Percentiles rank a stretch among this genome's conserved stretches.
phyloP scores from a whole-genome alignment of 2,329 filamentous ascomycete genomes.

The Cordyceps javanica region DNA sequence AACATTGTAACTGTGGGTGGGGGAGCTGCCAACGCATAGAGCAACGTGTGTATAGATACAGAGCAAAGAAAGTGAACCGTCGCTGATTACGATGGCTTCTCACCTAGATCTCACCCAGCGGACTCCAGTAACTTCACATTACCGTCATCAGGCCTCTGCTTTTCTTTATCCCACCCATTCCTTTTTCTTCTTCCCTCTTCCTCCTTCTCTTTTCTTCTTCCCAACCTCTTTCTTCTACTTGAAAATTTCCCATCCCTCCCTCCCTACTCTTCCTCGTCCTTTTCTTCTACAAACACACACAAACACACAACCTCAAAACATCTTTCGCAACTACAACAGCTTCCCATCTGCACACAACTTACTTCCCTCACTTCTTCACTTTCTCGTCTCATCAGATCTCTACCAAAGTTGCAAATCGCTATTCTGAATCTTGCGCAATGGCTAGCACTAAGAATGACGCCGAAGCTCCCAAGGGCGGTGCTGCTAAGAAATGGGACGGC shows the following conservation, averaged over 20 bases:
- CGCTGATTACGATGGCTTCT: background rate
- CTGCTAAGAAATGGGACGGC: constrained; percentile 30
- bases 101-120: background rate
- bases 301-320: background rate
- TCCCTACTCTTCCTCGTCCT: background rate
- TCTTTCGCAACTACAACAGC: background rate
- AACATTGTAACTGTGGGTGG: too few species aligned
- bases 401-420: background rate
- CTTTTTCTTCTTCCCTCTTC: background rate
- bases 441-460: constrained; percentile 1
- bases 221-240: background rate
- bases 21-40: background rate
- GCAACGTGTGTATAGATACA: background rate
- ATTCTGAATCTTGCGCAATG: background rate
- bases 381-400: background rate
- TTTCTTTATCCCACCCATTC: background rate
- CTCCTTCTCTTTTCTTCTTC: background rate
- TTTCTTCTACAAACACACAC: background rate
- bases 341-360: background rate
- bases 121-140: background rate
- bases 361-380: background rate
- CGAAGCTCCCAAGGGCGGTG: constrained; percentile 10
- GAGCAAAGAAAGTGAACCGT: background rate
- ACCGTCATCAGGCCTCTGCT: background rate
- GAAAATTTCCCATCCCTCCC: background rate